A percentile compares a stretch with the other conserved stretches of the same genome.
Conservation (phyloP, 1,284 basidiomycete species). For the Tylopilus orsonianus region DNA sequence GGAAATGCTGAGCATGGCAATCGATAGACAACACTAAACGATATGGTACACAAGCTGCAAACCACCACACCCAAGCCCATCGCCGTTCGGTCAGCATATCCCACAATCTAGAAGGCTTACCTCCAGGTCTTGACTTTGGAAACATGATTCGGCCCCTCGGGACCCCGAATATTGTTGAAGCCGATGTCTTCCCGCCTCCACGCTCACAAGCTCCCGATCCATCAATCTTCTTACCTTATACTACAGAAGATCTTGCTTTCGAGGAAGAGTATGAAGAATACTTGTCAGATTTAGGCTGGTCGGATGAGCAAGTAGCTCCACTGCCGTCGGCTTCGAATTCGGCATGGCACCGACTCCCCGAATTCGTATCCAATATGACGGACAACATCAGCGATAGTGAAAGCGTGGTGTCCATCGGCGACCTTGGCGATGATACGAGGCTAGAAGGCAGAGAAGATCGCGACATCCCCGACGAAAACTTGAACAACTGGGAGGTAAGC, state of each 20-base stretch:
- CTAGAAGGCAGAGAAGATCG: slow-evolving; percentile 64
- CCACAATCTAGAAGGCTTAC: slow-evolving; percentile 73
- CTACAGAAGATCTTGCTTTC: slow-evolving; percentile 82
- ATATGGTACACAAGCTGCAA: slow-evolving; percentile 67
- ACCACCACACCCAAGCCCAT: slow-evolving; percentile 58
- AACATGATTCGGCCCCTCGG: slow-evolving; percentile 71
- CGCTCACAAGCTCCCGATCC: slow-evolving; percentile 81
- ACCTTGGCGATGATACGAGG: slow-evolving; percentile 73
- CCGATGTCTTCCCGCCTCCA: slow-evolving; percentile 80
- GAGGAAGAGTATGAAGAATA: slow-evolving; percentile 89
- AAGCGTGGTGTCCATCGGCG: slow-evolving; percentile 85
- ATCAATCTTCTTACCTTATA: slow-evolving; percentile 82
- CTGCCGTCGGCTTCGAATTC: slow-evolving; percentile 46
- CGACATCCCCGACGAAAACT: slow-evolving; percentile 70
- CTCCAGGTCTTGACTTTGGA: slow-evolving; percentile 71
- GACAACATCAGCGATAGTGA: slow-evolving; percentile 88
- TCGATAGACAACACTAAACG: slow-evolving; percentile 72
- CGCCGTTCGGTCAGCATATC: slow-evolving; percentile 78
- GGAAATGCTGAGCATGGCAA: slow-evolving; percentile 6
- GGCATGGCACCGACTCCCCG: slow-evolving; percentile 76
- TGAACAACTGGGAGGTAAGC: slow-evolving; percentile 92
- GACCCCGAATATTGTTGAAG: slow-evolving; percentile 74
- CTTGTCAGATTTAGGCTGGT: slow-evolving; percentile 75
- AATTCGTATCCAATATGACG: slow-evolving; percentile 68
- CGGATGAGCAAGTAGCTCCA: slow-evolving; percentile 51